A percentile compares a stretch with the other conserved stretches of the same genome.
Evolutionary conservation across 805 yeast genomes (phyloP).

Genomic region (Cyberlindnera xylosilytica): DNA sequence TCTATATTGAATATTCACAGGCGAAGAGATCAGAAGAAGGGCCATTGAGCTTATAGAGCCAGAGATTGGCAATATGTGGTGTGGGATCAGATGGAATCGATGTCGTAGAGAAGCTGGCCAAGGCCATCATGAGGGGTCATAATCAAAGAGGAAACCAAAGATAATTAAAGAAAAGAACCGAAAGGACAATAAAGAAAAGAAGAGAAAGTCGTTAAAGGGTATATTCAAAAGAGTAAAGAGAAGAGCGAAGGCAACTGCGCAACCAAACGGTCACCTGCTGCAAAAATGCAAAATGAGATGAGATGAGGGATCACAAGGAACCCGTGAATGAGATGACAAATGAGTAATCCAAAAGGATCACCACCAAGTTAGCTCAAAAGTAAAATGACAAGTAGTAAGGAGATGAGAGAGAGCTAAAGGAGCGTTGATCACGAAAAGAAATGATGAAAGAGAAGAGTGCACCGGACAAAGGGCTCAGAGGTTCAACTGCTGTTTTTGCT

Average conservation of each 20-base stretch:
- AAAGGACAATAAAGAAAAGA: not conserved
- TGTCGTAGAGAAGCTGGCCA: no score
- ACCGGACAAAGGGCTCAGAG: slow-evolving; percentile 10
- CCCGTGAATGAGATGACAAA: slow-evolving; percentile 4
- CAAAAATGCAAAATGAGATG: slow-evolving; percentile 1
- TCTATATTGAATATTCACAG: no score
- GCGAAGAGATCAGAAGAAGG: no score
- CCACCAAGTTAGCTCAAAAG: no score
- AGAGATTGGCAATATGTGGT: no score
- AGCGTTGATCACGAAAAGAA: no score
- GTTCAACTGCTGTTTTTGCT: slow-evolving; percentile 26
- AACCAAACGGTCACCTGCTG: not conserved
- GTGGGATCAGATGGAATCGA: no score
- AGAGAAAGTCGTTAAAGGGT: slow-evolving; percentile 5
- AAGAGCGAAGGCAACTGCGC: not conserved
- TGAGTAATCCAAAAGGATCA: no score
- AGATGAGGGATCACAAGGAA: not conserved
- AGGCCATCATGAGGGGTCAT: no score
- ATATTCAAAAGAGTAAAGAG: slow-evolving; percentile 11
- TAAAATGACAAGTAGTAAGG: not conserved
- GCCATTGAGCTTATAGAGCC: no score
- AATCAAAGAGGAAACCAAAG: not conserved
- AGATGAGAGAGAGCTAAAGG: slow-evolving; percentile 14
- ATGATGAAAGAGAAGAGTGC: slow-evolving; percentile 11
- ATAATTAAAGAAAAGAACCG: not conserved